Conservation (phyloP, 148 eudicot genomes). For the Cornus suecica region DNA sequence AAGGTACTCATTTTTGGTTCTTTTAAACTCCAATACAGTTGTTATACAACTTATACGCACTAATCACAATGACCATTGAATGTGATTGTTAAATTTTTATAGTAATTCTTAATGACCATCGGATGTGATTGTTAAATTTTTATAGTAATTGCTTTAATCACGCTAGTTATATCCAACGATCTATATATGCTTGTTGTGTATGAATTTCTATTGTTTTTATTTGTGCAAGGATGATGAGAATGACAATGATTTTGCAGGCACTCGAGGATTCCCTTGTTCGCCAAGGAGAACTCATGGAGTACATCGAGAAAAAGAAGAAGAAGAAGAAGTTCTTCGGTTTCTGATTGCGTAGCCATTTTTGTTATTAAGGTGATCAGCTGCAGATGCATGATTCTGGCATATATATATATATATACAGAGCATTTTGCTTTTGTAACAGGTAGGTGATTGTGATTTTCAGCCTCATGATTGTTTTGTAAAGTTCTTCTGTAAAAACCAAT, state of each 20-base stretch:
- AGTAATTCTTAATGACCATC: too few species aligned
- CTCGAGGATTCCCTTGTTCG: conserved; percentile 58
- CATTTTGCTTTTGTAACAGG: neutral
- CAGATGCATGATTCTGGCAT: neutral
- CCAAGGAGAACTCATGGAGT: conserved; percentile 67
- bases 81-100: too few species aligned
- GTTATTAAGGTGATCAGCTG: neutral
- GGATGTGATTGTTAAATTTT: too few species aligned
- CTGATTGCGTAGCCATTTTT: conserved; percentile 13
- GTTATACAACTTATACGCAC: too few species aligned
- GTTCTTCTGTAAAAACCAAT: too few species aligned
- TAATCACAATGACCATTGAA: too few species aligned
- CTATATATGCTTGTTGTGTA: too few species aligned
- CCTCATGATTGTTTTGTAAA: neutral
- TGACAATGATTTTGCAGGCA: conserved; percentile 39
- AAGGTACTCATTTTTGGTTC: conserved; percentile 42
- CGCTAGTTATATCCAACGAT: too few species aligned
- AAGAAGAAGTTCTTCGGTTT: conserved; percentile 67
- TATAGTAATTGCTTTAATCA: too few species aligned
- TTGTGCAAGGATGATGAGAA: too few species aligned
- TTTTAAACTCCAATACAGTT: neutral
- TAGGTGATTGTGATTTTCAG: neutral
- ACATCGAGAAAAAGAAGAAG: conserved; percentile 82
- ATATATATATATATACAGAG: too few species aligned
- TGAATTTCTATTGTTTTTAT: too few species aligned